phyloP scores from a whole-genome alignment of 805 yeast species.

The Maudiozyma turicensis region DNA sequence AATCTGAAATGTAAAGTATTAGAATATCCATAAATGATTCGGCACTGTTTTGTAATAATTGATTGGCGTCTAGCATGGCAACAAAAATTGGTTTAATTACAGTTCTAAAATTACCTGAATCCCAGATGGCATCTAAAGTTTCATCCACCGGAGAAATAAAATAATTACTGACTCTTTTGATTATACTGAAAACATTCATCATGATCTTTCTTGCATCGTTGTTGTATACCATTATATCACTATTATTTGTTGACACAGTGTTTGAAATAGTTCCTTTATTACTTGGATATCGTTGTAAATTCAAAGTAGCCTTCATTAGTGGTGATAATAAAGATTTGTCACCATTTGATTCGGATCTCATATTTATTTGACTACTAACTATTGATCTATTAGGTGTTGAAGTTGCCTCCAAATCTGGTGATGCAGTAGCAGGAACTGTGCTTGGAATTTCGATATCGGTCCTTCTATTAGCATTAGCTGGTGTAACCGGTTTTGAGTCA shows the following conservation, averaged over 20 bases:
- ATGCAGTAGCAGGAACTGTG: conserved; percentile 1
- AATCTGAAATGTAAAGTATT: conserved; percentile 8
- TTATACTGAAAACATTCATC: conserved; percentile 16
- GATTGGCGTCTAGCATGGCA: conserved; percentile 30
- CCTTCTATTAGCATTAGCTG: neutral
- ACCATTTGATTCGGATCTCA: neutral
- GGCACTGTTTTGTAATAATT: conserved; percentile 26
- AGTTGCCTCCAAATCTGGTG: neutral
- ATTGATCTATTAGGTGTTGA: conserved; percentile 1
- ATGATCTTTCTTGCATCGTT: conserved; percentile 17
- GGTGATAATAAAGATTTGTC: neutral
- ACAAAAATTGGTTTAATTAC: conserved; percentile 28
- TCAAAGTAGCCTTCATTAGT: neutral
- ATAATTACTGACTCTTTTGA: conserved; percentile 12
- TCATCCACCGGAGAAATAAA: conserved; percentile 8
- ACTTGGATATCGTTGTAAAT: neutral
- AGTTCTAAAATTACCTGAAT: conserved; percentile 7
- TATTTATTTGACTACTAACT: neutral
- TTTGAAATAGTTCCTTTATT: neutral
- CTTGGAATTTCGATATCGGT: neutral
- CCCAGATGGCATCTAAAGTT: conserved; percentile 4
- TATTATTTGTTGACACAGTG: neutral
- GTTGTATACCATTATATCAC: neutral
- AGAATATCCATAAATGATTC: conserved; percentile 27
- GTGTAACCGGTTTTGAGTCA: neutral